These are phyloP conservation scores for Boletus semigastroideus DNA, from an alignment of 1,284 basidiomycete species.

Conservation along the genomic window DNA sequence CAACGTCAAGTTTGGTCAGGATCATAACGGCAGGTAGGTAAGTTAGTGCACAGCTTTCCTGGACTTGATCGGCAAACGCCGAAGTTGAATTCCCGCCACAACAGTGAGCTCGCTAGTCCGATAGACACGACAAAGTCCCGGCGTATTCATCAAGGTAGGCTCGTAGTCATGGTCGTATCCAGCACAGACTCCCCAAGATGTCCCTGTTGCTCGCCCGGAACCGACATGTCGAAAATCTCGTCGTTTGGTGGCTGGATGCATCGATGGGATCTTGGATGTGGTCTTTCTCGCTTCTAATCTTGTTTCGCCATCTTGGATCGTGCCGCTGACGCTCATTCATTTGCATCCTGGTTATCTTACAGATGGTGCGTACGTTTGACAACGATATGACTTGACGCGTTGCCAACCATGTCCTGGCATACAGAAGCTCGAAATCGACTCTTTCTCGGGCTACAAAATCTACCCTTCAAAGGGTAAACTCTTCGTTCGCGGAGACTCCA, in stretches of 20 bases:
- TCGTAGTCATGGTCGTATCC: slow-evolving; percentile 31
- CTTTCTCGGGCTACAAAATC: slow-evolving; percentile 94
- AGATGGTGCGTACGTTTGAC: slow-evolving; percentile 50
- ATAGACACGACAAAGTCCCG: slow-evolving; percentile 21
- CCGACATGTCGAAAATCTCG: slow-evolving; percentile 22
- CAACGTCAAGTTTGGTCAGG: too few relatives aligned
- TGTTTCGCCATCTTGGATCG: slow-evolving; percentile 7
- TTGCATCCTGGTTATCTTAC: slow-evolving; percentile 4
- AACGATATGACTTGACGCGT: neutral
- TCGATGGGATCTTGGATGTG: slow-evolving; percentile 42
- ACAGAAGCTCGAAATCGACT: slow-evolving; percentile 97
- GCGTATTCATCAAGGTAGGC: slow-evolving; percentile 60
- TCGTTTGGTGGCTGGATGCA: slow-evolving; percentile 44
- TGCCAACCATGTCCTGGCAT: slow-evolving; percentile 34
- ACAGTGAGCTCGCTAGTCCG: slow-evolving; percentile 11
- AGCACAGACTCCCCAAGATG: slow-evolving; percentile 4
- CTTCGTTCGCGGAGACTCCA: slow-evolving; percentile 95
- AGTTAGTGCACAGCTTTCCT: too few relatives aligned
- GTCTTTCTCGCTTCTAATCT: slow-evolving; percentile 18
- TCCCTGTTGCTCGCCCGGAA: slow-evolving; percentile 10
- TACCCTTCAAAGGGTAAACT: slow-evolving; percentile 96
- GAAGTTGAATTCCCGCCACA: slow-evolving; percentile 29
- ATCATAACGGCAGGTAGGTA: too few relatives aligned
- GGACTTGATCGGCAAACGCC: slow-evolving; percentile 26
- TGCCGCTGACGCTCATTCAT: slow-evolving; percentile 25